These are phyloP conservation scores for Talaromyces marneffei DNA, from an alignment of 2,329 filamentous ascomycete species.

Conservation along the genomic window DNA sequence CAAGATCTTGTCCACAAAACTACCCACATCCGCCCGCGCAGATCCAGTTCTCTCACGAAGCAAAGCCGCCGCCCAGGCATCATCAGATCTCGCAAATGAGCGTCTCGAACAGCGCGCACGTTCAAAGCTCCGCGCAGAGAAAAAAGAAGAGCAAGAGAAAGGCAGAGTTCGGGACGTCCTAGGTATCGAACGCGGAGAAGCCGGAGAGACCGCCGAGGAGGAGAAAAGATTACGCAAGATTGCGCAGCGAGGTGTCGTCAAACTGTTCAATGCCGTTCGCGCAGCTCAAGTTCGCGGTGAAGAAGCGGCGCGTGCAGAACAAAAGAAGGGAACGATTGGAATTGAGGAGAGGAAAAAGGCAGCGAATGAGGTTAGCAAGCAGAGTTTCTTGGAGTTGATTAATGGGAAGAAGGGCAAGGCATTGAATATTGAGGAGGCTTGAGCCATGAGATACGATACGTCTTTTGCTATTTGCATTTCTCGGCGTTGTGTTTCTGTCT, in stretches of 20 bases:
- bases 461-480: constrained; percentile 9
- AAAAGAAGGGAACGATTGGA: constrained; percentile 69
- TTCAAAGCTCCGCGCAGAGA: constrained; percentile 72
- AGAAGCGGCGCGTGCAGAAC: constrained; percentile 62
- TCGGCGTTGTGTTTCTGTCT: constrained; percentile 27
- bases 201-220: constrained; percentile 55
- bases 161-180: constrained; percentile 85
- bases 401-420: constrained; percentile 50
- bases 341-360: constrained; percentile 76
- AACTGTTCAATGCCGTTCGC: constrained; percentile 91
- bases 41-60: constrained; percentile 91
- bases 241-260: constrained; percentile 87
- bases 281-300: constrained; percentile 85
- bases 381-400: constrained; percentile 88
- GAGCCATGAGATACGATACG: constrained; percentile 16
- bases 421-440: constrained; percentile 41
- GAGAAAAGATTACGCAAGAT: constrained; percentile 80
- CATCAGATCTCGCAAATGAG: constrained; percentile 65
- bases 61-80: constrained; percentile 64
- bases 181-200: constrained; percentile 51
- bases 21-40: constrained; percentile 70
- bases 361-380: constrained; percentile 92
- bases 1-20: constrained; percentile 86
- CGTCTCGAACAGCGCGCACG: constrained; percentile 77
- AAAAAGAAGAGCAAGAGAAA: constrained; percentile 72